Percentiles rank a stretch among this genome's conserved stretches.
These are phyloP conservation scores for Neurospora discreta DNA, from an alignment of 495 filamentous ascomycete species.

Conservation along the genomic window DNA sequence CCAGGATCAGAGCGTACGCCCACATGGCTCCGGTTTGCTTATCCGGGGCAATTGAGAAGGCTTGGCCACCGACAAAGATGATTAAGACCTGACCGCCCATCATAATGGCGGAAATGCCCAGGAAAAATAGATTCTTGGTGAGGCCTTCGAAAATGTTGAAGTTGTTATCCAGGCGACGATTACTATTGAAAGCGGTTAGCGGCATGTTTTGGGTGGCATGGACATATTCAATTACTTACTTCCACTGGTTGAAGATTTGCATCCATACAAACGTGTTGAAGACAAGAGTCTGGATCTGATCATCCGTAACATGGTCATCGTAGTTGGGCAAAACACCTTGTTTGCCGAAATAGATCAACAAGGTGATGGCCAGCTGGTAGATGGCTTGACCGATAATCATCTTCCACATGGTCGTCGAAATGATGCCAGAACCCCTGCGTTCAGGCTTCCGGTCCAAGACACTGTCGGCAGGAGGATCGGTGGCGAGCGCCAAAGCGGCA, in stretches of 20 bases:
- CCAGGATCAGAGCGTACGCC: slow-evolving; percentile 63
- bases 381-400: slow-evolving; percentile 85
- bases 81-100: slow-evolving; percentile 72
- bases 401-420: slow-evolving; percentile 88
- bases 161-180: slow-evolving; percentile 77
- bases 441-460: slow-evolving; percentile 77
- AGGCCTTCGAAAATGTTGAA: slow-evolving; percentile 86
- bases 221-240: slow-evolving; percentile 38
- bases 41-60: slow-evolving; percentile 55
- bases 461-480: slow-evolving; percentile 68
- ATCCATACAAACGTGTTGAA: slow-evolving; percentile 97
- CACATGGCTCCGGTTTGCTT: slow-evolving; percentile 57
- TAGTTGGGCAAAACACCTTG: slow-evolving; percentile 44
- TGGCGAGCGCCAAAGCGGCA: slow-evolving; percentile 75
- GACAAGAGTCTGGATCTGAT: slow-evolving; percentile 58
- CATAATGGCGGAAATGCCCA: slow-evolving; percentile 73
- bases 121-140: slow-evolving; percentile 66
- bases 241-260: slow-evolving; percentile 95
- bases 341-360: slow-evolving; percentile 68
- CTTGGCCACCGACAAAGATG: slow-evolving; percentile 59
- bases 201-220: neutral
- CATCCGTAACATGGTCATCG: slow-evolving; percentile 16
- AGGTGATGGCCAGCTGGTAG: slow-evolving; percentile 69
- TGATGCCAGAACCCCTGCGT: slow-evolving; percentile 62
- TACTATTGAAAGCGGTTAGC: slow-evolving; percentile 34